These are phyloP conservation scores for Rubroshorea leprosula DNA, from an alignment of 345 rosid genomes.

Conservation along the genomic window DNA sequence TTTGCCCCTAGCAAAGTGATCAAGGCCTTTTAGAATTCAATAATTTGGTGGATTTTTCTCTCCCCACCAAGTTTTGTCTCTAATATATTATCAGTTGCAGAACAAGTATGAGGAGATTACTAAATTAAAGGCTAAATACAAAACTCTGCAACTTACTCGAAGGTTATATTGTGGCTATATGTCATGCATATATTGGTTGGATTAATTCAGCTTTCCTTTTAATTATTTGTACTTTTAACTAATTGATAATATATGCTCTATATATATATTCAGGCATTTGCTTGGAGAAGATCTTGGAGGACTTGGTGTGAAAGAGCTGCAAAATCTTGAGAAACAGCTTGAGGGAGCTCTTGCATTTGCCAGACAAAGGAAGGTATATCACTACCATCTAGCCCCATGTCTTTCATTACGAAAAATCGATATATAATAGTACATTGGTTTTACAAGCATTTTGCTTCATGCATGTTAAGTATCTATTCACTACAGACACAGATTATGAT, in stretches of 20 bases:
- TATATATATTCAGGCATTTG: slow-evolving; percentile 43
- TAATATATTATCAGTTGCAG: slow-evolving; percentile 30
- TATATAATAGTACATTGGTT: too few relatives aligned
- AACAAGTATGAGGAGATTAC: slow-evolving; percentile 72
- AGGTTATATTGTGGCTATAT: slow-evolving; percentile 30
- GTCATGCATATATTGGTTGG: not conserved
- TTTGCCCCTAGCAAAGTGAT: too few relatives aligned
- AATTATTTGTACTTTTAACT: not conserved
- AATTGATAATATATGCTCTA: not conserved
- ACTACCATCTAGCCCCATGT: too few relatives aligned
- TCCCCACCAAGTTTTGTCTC: too few relatives aligned
- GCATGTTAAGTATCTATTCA: too few relatives aligned
- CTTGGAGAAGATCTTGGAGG: slow-evolving; percentile 90
- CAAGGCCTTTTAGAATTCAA: too few relatives aligned
- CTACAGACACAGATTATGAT: slow-evolving; percentile 63
- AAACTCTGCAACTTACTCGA: slow-evolving; percentile 74
- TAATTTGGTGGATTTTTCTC: too few relatives aligned
- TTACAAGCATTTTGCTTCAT: too few relatives aligned
- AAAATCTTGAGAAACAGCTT: slow-evolving; percentile 73
- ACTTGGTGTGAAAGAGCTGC: slow-evolving; percentile 61
- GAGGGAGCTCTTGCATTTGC: slow-evolving; percentile 69
- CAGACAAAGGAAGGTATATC: slow-evolving; percentile 71
- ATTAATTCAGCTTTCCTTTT: too few relatives aligned
- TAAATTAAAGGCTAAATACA: slow-evolving; percentile 68
- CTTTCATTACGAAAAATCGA: too few relatives aligned